Base-by-base conservation (phyloP, 352 stramenopile species). In the Pythium utonaiense region DNA sequence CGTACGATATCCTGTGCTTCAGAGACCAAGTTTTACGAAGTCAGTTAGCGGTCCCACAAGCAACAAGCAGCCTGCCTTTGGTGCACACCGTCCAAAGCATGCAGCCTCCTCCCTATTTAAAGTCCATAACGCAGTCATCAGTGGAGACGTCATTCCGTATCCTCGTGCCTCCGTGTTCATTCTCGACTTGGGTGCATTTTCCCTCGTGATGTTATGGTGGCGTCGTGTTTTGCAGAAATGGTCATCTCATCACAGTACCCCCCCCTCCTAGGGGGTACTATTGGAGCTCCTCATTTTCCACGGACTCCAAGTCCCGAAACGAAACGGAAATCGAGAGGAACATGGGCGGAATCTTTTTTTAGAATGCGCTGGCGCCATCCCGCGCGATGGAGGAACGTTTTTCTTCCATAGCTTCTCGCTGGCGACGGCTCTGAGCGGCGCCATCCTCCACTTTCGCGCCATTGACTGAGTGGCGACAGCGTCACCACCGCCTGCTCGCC, bases 11-110 rank as follows among this genome's bases (percentile, higher is more conserved):
- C n/a, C n/a, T n/a, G n/a, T n/a, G n/a, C 25, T 50, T 22, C 52
- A 92, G 82, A 92, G 61, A 73, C 70, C 71, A 92, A 89, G 63
- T 90, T 92, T 59, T 69, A 88, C 58, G 68, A 89, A 56, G 66
- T 89, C 54, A 62, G 70, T 42, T 84, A 33, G 55, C 8, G 6
- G 16, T n/a, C 6, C 31, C 16, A 22, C 30, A 21, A 16, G 17
- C 25, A 12, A 4, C 24, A 27, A 25, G 31, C 25, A 28, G 24
- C 42, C 21, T n/a, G n/a, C n/a, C n/a, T n/a, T n/a, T n/a, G 10
- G 31, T 50, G 14, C 14, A 24, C 38, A 6, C 22, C 6, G 14
- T 9, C 12, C 38, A 24, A 5, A 44, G 4, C 38, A n/a, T 44
- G 38, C 16, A 10, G 8, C 40, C 24, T 21, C 7, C 17, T 13